These are phyloP conservation scores for Rachicladosporium sp. DNA, from an alignment of 2,329 filamentous ascomycete genomes.

Conservation along the genomic window DNA sequence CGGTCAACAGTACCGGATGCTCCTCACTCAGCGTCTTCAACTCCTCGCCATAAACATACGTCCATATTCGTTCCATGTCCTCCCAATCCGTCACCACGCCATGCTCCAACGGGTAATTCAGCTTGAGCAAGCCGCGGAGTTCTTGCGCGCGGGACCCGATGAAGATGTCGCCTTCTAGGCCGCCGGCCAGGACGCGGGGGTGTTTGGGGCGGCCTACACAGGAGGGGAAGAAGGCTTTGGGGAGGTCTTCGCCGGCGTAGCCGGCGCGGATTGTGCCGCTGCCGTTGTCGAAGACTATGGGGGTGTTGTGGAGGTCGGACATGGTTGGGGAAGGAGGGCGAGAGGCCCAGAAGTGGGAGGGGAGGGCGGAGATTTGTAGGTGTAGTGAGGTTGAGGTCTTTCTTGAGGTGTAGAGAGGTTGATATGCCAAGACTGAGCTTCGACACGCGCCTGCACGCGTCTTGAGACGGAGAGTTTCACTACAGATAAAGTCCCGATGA, in stretches of 20 bases:
- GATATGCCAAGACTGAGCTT: not conserved
- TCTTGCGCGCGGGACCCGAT: conserved; percentile 89
- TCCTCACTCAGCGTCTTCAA: conserved; percentile 96
- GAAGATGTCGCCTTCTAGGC: conserved; percentile 91
- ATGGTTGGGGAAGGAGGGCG: conserved; percentile 26
- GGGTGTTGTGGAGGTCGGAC: conserved; percentile 83
- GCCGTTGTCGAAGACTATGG: conserved; percentile 97
- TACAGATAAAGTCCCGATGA: too few relatives aligned
- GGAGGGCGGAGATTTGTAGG: conserved; percentile 1
- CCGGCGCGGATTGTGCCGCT: conserved; percentile 95
- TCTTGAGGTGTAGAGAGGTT: not conserved
- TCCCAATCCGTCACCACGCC: conserved; percentile 99
- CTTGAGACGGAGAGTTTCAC: too few relatives aligned
- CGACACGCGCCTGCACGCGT: too few relatives aligned
- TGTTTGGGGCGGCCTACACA: conserved; percentile 96
- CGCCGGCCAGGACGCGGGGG: conserved; percentile 85
- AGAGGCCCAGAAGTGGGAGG: conserved; percentile 1
- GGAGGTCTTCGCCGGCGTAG: conserved; percentile 89
- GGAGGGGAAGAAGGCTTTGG: conserved; percentile 94
- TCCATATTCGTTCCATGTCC: conserved; percentile 99
- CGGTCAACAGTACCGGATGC: conserved; percentile 92
- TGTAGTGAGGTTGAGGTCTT: not conserved
- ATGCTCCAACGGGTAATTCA: conserved; percentile 88
- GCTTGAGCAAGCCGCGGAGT: conserved; percentile 84
- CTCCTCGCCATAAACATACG: conserved; percentile 91